A percentile compares a stretch with the other conserved stretches of the same genome.
Conservation (phyloP, 352 stramenopile genomes). For the Pythium aristosporum region DNA sequence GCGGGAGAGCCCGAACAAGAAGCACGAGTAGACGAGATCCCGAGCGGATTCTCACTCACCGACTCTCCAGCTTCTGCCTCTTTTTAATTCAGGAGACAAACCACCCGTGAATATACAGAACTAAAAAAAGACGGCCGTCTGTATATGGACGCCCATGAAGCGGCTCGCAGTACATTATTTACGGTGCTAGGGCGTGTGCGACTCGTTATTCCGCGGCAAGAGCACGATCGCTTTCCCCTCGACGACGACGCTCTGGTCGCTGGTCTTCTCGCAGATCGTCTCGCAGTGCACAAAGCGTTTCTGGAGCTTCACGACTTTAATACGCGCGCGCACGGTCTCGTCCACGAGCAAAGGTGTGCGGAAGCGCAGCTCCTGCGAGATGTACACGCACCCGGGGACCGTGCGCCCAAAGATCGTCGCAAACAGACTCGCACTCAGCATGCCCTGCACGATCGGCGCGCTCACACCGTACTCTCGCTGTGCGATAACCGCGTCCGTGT, state of each 20-base stretch:
- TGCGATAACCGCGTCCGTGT: slow-evolving; percentile 54
- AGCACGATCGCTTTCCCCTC: slow-evolving; percentile 70
- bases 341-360: slow-evolving; percentile 59
- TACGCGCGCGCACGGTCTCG: slow-evolving; percentile 55
- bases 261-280: slow-evolving; percentile 54
- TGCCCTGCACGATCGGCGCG: slow-evolving; percentile 73
- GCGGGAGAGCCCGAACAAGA: slow-evolving; percentile 74
- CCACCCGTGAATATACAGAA: slow-evolving; percentile 12
- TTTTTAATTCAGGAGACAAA: slow-evolving; percentile 1
- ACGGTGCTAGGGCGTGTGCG: background rate
- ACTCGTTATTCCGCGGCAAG: slow-evolving; percentile 25
- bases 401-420: slow-evolving; percentile 77
- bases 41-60: background rate
- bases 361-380: slow-evolving; percentile 72
- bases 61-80: background rate
- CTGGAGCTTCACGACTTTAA: slow-evolving; percentile 56
- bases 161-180: background rate
- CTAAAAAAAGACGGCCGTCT: background rate
- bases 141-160: no score
- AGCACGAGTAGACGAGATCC: slow-evolving; percentile 33
- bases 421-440: slow-evolving; percentile 78
- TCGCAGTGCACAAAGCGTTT: slow-evolving; percentile 78
- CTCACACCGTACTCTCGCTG: slow-evolving; percentile 21
- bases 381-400: slow-evolving; percentile 73
- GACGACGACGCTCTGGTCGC: slow-evolving; percentile 52